phyloP scores from a whole-genome alignment of 495 filamentous ascomycete species.

The Penicillium desertorum region DNA sequence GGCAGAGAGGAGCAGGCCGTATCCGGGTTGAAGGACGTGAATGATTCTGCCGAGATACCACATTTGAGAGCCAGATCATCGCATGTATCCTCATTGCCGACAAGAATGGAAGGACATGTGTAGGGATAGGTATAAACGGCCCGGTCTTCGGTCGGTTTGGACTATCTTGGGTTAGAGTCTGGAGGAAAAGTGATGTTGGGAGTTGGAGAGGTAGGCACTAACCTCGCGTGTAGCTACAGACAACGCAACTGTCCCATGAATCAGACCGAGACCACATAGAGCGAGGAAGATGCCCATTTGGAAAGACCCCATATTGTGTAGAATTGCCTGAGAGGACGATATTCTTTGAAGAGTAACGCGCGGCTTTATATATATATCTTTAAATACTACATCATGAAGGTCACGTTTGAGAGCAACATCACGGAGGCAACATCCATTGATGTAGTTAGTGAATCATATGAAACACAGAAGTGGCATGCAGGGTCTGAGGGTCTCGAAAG shows the following conservation, averaged over 20 bases:
- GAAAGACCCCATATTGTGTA: not conserved
- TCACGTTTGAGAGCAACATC: not conserved
- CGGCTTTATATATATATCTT: constrained; percentile 3
- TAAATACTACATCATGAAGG: not conserved
- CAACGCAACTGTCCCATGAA: not conserved
- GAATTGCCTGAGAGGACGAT: not conserved
- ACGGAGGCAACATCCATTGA: constrained; percentile 1
- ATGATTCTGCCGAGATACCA: not conserved
- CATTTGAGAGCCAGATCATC: not conserved
- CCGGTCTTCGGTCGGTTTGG: not conserved
- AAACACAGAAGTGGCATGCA: not conserved
- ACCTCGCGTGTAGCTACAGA: not conserved
- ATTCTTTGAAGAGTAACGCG: not conserved
- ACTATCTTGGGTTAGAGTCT: not conserved
- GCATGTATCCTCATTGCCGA: not conserved
- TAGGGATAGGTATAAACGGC: not conserved
- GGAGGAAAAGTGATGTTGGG: not conserved
- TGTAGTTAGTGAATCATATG: constrained; percentile 1
- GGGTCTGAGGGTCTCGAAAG: not conserved
- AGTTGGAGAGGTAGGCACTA: not conserved
- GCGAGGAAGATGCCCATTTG: not conserved
- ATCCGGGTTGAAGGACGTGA: not conserved
- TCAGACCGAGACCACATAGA: not conserved
- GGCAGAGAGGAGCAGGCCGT: not conserved
- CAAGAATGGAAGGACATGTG: not conserved